These are phyloP conservation scores for Baorangia bicolor DNA, from an alignment of 768 basidiomycete species.

Conservation along the genomic window DNA sequence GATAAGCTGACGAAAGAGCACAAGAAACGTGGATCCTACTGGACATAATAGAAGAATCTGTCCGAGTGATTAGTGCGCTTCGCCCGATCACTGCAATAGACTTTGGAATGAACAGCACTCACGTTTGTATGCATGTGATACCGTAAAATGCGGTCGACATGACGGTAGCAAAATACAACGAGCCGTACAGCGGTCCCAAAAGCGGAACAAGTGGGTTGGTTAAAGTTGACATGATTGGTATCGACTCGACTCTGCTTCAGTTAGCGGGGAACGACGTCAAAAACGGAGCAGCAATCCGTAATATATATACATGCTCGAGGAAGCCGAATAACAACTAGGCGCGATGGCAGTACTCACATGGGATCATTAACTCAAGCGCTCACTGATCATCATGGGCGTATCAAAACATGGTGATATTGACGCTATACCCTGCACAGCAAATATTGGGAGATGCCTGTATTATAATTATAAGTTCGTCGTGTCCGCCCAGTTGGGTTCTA, in stretches of 20 bases:
- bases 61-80: background rate
- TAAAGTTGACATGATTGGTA: background rate
- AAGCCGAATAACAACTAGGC: background rate
- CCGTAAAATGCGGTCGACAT: slow-evolving; percentile 3
- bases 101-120: background rate
- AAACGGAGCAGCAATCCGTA: background rate
- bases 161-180: background rate
- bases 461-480: too few species aligned
- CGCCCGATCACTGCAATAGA: background rate
- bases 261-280: background rate
- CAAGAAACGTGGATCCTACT: background rate
- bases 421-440: too few species aligned
- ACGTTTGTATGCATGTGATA: slow-evolving; percentile 13
- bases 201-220: too few species aligned
- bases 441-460: too few species aligned
- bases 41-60: slow-evolving; percentile 12
- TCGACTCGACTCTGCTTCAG: background rate
- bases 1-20: background rate
- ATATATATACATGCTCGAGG: background rate
- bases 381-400: too few species aligned
- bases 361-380: too few species aligned
- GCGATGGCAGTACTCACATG: too few species aligned
- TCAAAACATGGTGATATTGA: too few species aligned
- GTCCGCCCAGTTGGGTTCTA: too few species aligned
- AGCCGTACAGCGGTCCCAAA: background rate